Base-by-base conservation (phyloP, 495 filamentous ascomycete species). In the Xylaria bambusicola region DNA sequence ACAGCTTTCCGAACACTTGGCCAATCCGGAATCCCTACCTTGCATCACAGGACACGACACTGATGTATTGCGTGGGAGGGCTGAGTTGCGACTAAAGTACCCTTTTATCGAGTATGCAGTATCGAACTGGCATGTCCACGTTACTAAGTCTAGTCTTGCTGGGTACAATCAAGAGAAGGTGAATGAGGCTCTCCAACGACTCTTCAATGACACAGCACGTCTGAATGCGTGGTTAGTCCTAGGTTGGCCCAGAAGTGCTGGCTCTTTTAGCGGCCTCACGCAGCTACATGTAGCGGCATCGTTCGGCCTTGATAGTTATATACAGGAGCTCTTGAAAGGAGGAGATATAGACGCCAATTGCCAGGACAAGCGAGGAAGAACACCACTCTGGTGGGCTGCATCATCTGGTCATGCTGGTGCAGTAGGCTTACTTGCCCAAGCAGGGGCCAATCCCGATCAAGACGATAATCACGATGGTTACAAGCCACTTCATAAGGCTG, bases 401-500 rank as follows among this genome's bases (percentile, higher is more conserved):
- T 56, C 49, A 21, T 52, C 44, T 27, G 68, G 68, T 3, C 64
- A 73, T 61, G 40, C 33, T 15, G 36, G 41, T 10, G 60, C 66
- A 10, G 62, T 62, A 2, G 35, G 52, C 9, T 33, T 64, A 18
- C 62, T 71, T 1, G 8, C 66, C 46, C 31, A 59, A 57, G 20
- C 41, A 50, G 69, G 65, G 3, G 59, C 62, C 23, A 48, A 66
- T 40, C 59, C 63, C 0, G 41, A 71, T 33, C 5, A 45, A n/a
- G 59, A 60, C 2, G 24, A 64, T 3, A 35, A 15, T 27, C 8
- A 52, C 31, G 17, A 26, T 46, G 72, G 65, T 2, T 51, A 59
- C 3, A 69, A 41, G 33, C 71, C 69, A 18, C 46, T 74, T 20
- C 66, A 72, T 54, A 17, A 36, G 27, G 68, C 70, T 38, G 66